A percentile compares a stretch with the other conserved stretches of the same genome.
phyloP scores from a whole-genome alignment of 495 filamentous ascomycete species.

The Neurospora sp. region DNA sequence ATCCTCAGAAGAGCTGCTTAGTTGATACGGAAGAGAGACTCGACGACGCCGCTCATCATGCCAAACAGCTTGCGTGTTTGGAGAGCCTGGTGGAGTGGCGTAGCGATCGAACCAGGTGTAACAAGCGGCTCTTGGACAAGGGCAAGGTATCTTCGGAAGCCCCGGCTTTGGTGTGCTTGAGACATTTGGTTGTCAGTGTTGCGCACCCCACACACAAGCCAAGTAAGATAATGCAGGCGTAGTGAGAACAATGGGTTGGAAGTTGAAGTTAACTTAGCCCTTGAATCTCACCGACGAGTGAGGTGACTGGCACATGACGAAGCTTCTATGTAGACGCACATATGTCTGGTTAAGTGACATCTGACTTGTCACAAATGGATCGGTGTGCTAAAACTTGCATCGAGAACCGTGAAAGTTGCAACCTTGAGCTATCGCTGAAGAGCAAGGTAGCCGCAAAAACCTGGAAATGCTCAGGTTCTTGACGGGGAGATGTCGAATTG shows the following conservation, averaged over 20 bases:
- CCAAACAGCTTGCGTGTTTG: neutral
- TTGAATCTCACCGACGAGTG: neutral
- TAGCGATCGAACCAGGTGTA: neutral
- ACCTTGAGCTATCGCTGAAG: neutral
- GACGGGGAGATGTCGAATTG: neutral
- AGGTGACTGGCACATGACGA: neutral
- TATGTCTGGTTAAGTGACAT: neutral
- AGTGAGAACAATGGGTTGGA: neutral
- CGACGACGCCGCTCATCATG: neutral
- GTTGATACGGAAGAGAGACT: neutral
- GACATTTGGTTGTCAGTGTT: neutral
- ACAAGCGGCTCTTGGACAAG: neutral
- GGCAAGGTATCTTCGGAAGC: neutral
- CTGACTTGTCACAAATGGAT: neutral
- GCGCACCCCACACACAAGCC: neutral
- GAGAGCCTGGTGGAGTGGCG: neutral
- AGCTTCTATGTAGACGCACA: neutral
- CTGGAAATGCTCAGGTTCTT: neutral
- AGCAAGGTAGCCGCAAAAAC: neutral
- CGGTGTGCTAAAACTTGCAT: neutral
- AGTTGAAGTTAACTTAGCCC: neutral
- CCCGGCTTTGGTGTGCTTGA: neutral
- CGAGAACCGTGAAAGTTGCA: neutral
- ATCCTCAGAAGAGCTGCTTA: neutral
- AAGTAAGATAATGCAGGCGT: neutral